Evolutionary conservation across 169 alveolate genomes (phyloP).

Genomic region (Babesia bigemina): DNA sequence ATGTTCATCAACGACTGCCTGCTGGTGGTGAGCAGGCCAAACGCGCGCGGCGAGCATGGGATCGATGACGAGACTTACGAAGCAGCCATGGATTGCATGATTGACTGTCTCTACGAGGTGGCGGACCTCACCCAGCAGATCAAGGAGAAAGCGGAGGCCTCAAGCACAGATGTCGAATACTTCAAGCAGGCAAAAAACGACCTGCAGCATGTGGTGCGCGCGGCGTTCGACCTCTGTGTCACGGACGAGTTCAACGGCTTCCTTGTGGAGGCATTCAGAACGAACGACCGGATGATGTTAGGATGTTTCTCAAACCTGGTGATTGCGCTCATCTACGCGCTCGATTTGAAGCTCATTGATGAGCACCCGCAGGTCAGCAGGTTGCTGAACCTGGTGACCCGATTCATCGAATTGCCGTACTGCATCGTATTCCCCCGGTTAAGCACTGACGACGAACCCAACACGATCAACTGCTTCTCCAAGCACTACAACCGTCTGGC

Average conservation of each 20-base stretch:
- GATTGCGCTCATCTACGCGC: slow-evolving; percentile 32
- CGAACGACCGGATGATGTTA: slow-evolving; percentile 16
- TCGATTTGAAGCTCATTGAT: slow-evolving; percentile 7
- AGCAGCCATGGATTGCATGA: slow-evolving; percentile 54
- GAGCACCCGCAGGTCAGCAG: slow-evolving; percentile 9
- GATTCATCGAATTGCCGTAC: slow-evolving; percentile 55
- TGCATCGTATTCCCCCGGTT: slow-evolving; percentile 31
- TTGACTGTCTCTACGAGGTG: slow-evolving; percentile 35
- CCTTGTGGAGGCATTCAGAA: slow-evolving; percentile 35
- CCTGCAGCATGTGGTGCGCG: slow-evolving; percentile 15
- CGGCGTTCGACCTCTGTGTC: slow-evolving; percentile 35
- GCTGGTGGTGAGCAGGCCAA: slow-evolving; percentile 9
- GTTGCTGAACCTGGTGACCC: slow-evolving; percentile 12
- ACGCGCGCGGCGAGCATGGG: slow-evolving; percentile 13
- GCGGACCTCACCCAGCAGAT: slow-evolving; percentile 18
- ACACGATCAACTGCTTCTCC: slow-evolving; percentile 40
- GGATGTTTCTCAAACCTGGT: slow-evolving; percentile 34
- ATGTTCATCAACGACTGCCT: slow-evolving; percentile 46
- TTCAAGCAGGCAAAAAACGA: slow-evolving; percentile 12
- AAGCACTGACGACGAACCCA: slow-evolving; percentile 5
- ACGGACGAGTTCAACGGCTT: slow-evolving; percentile 18
- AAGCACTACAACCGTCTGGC: slow-evolving; percentile 38
- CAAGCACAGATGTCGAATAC: slow-evolving; percentile 6
- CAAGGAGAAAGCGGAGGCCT: slow-evolving; percentile 6
- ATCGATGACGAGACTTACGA: slow-evolving; percentile 48